Conservation (phyloP, 2,329 filamentous ascomycete species). For the Aspergillus sp. region DNA sequence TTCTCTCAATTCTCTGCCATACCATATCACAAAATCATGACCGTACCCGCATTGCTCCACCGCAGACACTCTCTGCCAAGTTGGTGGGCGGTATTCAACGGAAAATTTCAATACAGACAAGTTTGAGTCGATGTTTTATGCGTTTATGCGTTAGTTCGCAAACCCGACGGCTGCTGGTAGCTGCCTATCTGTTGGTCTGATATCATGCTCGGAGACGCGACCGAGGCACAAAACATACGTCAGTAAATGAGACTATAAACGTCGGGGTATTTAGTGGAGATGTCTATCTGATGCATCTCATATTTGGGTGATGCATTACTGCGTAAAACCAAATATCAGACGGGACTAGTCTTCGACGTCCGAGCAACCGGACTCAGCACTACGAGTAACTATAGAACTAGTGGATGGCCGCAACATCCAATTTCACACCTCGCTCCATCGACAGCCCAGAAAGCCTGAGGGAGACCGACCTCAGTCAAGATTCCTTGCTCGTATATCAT, state of each 20-base stretch:
- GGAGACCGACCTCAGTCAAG: background rate
- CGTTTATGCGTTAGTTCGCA: background rate
- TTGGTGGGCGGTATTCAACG: background rate
- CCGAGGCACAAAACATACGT: background rate
- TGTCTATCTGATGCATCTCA: conserved; percentile 5
- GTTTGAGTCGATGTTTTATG: background rate
- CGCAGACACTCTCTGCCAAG: no score
- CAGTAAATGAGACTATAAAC: background rate
- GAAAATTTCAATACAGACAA: background rate
- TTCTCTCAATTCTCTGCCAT: no score
- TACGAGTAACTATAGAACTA: conserved; percentile 6
- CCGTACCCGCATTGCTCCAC: background rate
- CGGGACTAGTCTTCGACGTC: background rate
- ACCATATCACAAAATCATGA: background rate
- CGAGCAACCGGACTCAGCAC: conserved; percentile 1
- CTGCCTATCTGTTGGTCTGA: background rate
- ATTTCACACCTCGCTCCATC: background rate
- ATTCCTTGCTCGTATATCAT: background rate
- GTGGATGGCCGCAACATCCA: conserved; percentile 6
- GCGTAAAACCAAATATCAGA: background rate
- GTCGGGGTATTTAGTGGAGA: background rate
- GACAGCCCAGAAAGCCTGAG: background rate
- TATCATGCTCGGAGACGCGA: background rate
- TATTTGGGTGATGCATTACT: conserved; percentile 1
- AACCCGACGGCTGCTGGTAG: background rate